Base-by-base conservation (phyloP, 2,329 filamentous ascomycete genomes). In the Trichoderma oligosporum region DNA sequence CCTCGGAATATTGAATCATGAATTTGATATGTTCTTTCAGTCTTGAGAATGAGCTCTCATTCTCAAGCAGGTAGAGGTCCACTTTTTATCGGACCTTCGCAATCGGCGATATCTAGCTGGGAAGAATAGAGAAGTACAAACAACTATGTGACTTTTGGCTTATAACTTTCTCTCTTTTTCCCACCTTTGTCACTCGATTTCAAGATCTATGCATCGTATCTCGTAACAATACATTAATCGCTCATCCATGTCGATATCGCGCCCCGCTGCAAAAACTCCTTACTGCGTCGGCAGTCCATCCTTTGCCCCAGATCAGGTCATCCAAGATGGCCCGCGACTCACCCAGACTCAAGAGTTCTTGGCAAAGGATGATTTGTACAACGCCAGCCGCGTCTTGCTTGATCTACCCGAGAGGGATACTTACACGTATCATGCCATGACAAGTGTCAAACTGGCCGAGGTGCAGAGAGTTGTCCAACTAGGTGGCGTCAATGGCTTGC, bases 371-470 rank as follows among this genome's bases (percentile, higher is more conserved):
- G 73, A 80, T 66, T 67, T 82, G 49, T 70, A 73, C 61, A 68
- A 66, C 47, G 78, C 79, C 60, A 75, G 77, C 58, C 65, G 72
- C 52, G 64, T 69, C 18, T 73, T 78, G 58, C 75, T 82, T 55
- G 62, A 70, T 44, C 70, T 82, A 18, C 73, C 77, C 3, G 68
- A 72, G 18, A 65, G 65, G 56, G 79, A 82, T 61, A 60, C 62
- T 16, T 82, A 79, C 63, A 75, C 75, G 46, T 82, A 82, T 66
- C 77, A 81, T 67, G 79, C 79, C 60, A 75, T 77, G 58, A 73
- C 74, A 38, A 77, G 76, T 61, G 76, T 82, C 48, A 76, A 71
- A 45, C 71, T 82, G 29, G 69, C 70, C 29, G 71, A 81, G 63
- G 78, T 76, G 2, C 79, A 82, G 65, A 72, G 71, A n/a, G 67